phyloP scores from a whole-genome alignment of 768 basidiomycete genomes.

The Phylloporus rhodoxanthus region DNA sequence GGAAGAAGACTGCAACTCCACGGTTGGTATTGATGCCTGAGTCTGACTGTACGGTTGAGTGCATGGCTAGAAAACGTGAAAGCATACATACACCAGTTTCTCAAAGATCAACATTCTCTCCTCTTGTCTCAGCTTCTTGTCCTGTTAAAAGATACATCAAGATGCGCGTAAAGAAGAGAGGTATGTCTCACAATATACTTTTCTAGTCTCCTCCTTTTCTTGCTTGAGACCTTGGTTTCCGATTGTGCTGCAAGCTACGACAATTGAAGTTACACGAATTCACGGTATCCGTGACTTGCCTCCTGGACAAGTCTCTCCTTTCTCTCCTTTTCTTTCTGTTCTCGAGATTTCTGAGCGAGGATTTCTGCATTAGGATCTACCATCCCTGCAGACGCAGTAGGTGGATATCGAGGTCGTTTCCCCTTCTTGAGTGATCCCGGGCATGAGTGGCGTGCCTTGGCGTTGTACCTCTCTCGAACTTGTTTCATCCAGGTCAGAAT shows the following conservation, averaged over 20 bases:
- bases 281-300: conserved; percentile 34
- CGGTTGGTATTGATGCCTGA: conserved; percentile 60
- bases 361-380: conserved; percentile 55
- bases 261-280: not conserved
- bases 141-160: conserved; percentile 38
- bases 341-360: conserved; percentile 50
- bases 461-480: conserved; percentile 42
- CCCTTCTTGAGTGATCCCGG: conserved; percentile 62
- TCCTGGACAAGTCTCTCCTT: conserved; percentile 57
- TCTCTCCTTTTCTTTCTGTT: conserved; percentile 54
- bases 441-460: conserved; percentile 61
- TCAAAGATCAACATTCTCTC: conserved; percentile 71
- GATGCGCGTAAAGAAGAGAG: not conserved
- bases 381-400: conserved; percentile 21
- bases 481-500: conserved; percentile 16
- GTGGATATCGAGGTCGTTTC: conserved; percentile 35
- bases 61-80: not conserved
- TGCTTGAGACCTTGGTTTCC: conserved; percentile 68
- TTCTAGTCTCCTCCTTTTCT: conserved; percentile 86
- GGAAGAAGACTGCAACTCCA: conserved; percentile 71
- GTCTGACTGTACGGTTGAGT: conserved; percentile 50
- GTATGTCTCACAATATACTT: conserved; percentile 73
- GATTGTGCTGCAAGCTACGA: conserved; percentile 38
- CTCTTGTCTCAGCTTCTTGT: conserved; percentile 90
- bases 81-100: conserved; percentile 63